Base-by-base conservation (phyloP, 2,329 filamentous ascomycete genomes). In the Neopestalotiopsis sp. region DNA sequence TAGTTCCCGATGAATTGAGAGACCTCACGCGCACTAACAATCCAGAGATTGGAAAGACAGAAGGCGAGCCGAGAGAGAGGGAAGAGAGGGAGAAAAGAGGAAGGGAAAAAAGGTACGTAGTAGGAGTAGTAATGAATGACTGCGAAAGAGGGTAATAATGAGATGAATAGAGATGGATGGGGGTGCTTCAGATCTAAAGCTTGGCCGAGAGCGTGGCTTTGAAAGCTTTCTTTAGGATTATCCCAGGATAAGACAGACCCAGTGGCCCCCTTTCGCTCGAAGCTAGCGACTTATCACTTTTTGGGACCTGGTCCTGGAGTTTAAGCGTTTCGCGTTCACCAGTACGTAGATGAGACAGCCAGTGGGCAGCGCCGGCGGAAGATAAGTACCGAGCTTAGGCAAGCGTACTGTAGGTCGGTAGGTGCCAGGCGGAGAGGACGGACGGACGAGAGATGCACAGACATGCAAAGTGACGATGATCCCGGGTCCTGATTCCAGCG, bases 321-420 rank as follows among this genome's bases (percentile, higher is more conserved):
- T 52, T 52, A 52, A 52, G n/a, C 45, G 63, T 66, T 66, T 66
- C 63, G 63, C 63, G 32, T 34, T 56, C 49, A 24, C 24, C 28
- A 66, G 63, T 52, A 52, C 45, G 45, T 49, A 66, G 63, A 66
- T 66, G 42, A 66, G 63, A 66, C 63, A 65, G 40, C 14, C 34
- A 24, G 38, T 20, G 34, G 20, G 30, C 42, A 38, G 38, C 14
- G 40, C 28, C n/a, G 24, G 40, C 42, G 34, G 62, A 40, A 34
- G 38, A 65, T 24, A 34, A 49, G 17, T 38, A 34, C 34, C 20
- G 61, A 64, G 61, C 61, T 64, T 64, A 20, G 45, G 45, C 45
- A 20, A 20, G 5, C 45, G 45, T 24, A 52, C 17, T 52, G 17
- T 20, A 52, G 45, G 45, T 52, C 45, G 45, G 45, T 52, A 52